These are phyloP conservation scores for Isatis tinctoria DNA, from an alignment of 345 rosid genomes.

Conservation along the genomic window DNA sequence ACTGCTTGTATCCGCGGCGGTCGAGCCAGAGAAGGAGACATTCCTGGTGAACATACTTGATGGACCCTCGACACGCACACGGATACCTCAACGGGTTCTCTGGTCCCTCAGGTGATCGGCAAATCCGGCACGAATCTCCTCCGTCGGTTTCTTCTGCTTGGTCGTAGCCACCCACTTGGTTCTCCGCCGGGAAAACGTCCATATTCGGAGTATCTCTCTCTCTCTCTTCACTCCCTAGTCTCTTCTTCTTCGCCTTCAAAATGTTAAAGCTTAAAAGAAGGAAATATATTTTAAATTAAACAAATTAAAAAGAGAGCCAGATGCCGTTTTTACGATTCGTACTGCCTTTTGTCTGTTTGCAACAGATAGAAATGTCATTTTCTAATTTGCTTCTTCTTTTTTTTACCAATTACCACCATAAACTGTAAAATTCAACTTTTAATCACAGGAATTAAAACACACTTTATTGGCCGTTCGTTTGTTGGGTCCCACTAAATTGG, in stretches of 20 bases:
- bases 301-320: not conserved
- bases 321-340: not conserved
- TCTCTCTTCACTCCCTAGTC: not conserved
- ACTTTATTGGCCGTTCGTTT: no score
- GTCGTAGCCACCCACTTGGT: no score
- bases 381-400: not conserved
- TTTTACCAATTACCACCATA: not conserved
- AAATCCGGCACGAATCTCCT: conserved; percentile 10
- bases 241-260: not conserved
- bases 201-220: not conserved
- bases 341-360: not conserved
- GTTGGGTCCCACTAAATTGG: not conserved
- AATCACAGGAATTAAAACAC: no score
- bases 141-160: not conserved
- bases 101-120: conserved; percentile 5
- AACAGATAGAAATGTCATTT: not conserved
- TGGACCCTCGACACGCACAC: conserved; percentile 19
- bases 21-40: conserved; percentile 24
- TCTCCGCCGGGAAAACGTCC: not conserved
- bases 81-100: conserved; percentile 21
- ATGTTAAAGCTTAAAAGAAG: not conserved
- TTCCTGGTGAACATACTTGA: conserved; percentile 19
- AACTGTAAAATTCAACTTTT: not conserved
- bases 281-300: not conserved
- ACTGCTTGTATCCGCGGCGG: not conserved